Conservation (phyloP, 139 green algal genomes). For the Tetradesmus lagerheimii region DNA sequence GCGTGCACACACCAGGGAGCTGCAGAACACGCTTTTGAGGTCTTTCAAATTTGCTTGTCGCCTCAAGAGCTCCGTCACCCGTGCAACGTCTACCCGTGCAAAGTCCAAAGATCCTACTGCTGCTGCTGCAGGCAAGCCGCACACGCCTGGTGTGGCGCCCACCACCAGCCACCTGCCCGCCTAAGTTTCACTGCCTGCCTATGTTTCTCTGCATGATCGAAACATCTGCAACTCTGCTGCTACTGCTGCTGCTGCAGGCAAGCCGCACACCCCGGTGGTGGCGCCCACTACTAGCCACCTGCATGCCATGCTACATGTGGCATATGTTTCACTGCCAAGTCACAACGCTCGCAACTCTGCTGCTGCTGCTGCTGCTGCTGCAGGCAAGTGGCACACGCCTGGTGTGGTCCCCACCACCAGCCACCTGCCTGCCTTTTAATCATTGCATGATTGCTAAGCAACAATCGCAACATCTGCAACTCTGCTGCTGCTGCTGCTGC, state of each 20-base stretch:
- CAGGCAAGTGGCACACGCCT: slow-evolving; percentile 63
- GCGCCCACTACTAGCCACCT: slow-evolving; percentile 56
- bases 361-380: background rate
- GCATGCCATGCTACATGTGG: too few species aligned
- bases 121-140: slow-evolving; percentile 51
- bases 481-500: slow-evolving; percentile 21
- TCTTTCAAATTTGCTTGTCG: too few species aligned
- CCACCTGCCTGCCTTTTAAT: slow-evolving; percentile 57
- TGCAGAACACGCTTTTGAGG: too few species aligned
- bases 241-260: slow-evolving; percentile 50
- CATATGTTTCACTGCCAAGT: too few species aligned
- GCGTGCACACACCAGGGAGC: too few species aligned
- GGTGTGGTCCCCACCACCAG: slow-evolving; percentile 59
- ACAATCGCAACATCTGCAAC: too few species aligned
- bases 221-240: background rate
- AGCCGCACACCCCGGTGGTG: slow-evolving; percentile 57
- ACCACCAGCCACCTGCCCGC: slow-evolving; percentile 50
- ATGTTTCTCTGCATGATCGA: too few species aligned
- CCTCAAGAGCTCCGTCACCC: too few species aligned
- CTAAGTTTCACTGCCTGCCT: too few species aligned
- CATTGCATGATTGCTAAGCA: too few species aligned
- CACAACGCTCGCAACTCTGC: too few species aligned
- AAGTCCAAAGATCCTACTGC: background rate
- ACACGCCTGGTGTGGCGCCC: slow-evolving; percentile 64
- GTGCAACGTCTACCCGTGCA: too few species aligned